These are phyloP conservation scores for Fusarium veterinarium DNA, from an alignment of 2,329 filamentous ascomycete genomes.

Conservation along the genomic window DNA sequence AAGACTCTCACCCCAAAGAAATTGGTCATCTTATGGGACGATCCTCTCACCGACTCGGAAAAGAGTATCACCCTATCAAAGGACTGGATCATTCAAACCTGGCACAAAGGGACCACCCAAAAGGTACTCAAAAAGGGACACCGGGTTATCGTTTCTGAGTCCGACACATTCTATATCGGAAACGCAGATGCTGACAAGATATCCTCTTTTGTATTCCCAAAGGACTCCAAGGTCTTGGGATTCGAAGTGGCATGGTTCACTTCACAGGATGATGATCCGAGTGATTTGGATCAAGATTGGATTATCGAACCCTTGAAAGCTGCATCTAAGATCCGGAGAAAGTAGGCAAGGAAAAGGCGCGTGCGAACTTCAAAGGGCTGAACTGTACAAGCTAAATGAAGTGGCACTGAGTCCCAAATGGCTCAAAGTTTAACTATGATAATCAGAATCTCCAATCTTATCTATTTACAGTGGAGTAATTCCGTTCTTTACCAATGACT, in stretches of 20 bases:
- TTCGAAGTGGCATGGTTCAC: constrained; percentile 16
- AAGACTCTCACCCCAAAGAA: neutral
- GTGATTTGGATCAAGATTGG: neutral
- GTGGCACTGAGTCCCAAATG: no score
- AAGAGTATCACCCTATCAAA: neutral
- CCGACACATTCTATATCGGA: constrained; percentile 8
- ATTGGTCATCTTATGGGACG: constrained; percentile 5
- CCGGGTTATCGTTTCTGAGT: neutral
- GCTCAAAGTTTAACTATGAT: no score
- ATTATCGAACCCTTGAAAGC: constrained; percentile 6
- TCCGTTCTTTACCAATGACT: no score
- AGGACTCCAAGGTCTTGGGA: neutral
- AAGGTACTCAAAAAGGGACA: constrained; percentile 7
- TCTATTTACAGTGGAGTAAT: no score
- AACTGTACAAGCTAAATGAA: no score
- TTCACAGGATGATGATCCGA: neutral
- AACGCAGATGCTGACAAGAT: neutral
- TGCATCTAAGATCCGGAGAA: constrained; percentile 3
- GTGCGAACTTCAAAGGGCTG: no score
- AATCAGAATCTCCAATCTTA: no score
- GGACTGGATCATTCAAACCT: constrained; percentile 20
- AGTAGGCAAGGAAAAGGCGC: neutral
- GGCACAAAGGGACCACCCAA: constrained; percentile 1
- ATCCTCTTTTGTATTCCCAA: neutral
- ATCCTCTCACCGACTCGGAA: constrained; percentile 1